phyloP scores from a whole-genome alignment of 2,329 filamentous ascomycete genomes.

The Diaporthe citriasiana region DNA sequence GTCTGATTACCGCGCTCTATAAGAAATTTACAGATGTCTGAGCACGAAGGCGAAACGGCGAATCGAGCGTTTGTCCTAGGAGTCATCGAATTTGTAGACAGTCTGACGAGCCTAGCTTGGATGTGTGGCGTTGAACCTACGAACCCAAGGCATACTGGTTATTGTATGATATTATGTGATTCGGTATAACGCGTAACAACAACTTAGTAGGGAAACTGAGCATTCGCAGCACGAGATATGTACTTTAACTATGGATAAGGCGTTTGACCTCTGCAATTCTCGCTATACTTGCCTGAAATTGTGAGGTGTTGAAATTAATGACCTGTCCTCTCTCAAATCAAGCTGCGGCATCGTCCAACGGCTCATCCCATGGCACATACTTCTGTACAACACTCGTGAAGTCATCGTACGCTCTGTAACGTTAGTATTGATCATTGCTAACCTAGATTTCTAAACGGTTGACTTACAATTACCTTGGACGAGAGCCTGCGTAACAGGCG shows the following conservation, averaged over 20 bases:
- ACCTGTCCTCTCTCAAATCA: neutral
- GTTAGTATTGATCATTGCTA: neutral
- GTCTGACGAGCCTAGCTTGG: neutral
- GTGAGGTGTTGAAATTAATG: neutral
- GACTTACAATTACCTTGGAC: neutral
- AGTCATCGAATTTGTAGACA: neutral
- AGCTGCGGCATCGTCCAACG: neutral
- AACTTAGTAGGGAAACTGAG: neutral
- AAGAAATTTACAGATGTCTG: neutral
- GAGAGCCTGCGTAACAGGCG: slow-evolving; percentile 25
- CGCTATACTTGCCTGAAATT: neutral
- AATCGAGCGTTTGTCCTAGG: neutral
- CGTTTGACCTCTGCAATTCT: neutral
- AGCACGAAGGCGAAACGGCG: neutral
- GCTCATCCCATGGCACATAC: neutral
- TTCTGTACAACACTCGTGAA: neutral
- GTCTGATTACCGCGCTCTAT: slow-evolving; percentile 17
- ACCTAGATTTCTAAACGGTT: neutral
- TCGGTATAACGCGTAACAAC: neutral
- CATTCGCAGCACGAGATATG: neutral
- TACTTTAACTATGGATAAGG: neutral
- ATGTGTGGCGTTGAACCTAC: neutral
- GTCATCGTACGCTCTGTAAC: neutral
- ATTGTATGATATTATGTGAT: neutral
- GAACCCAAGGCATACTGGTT: neutral